phyloP scores from a whole-genome alignment of 768 basidiomycete species.

The Gelatoporia subvermispora region DNA sequence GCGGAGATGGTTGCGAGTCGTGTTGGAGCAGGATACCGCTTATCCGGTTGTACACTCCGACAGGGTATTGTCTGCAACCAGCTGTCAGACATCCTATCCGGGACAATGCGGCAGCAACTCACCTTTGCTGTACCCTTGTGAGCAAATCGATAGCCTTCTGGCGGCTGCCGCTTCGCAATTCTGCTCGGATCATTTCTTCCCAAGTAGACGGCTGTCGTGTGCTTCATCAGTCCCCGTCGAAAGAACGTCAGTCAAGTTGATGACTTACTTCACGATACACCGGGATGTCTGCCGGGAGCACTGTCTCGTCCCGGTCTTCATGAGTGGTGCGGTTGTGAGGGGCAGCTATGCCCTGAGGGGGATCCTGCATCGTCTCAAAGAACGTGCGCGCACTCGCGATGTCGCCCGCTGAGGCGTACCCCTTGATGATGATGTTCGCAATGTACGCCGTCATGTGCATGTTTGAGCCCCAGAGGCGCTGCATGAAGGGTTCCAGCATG shows the following conservation, averaged over 20 bases:
- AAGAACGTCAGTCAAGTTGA: conserved; percentile 1
- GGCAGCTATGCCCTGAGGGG: conserved; percentile 80
- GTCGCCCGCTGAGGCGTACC: conserved; percentile 61
- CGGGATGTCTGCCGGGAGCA: conserved; percentile 43
- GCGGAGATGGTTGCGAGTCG: conserved; percentile 49
- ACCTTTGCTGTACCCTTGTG: conserved; percentile 70
- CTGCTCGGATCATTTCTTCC: conserved; percentile 94
- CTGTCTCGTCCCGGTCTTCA: conserved; percentile 26
- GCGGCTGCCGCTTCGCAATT: conserved; percentile 73
- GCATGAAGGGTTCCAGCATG: conserved; percentile 63
- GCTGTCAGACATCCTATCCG: conserved; percentile 5
- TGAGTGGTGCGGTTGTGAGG: conserved; percentile 83
- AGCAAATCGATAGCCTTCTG: conserved; percentile 66
- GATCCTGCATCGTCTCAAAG: conserved; percentile 80
- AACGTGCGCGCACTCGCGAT: conserved; percentile 67
- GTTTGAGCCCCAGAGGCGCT: conserved; percentile 52
- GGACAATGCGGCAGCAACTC: conserved; percentile 18
- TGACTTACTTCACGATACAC: conserved; percentile 76
- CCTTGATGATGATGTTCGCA: conserved; percentile 78
- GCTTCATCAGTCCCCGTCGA: conserved; percentile 2
- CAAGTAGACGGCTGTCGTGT: conserved; percentile 74
- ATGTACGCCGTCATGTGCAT: conserved; percentile 95
- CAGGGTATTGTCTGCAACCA: conserved; percentile 58
- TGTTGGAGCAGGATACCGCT: conserved; percentile 71
- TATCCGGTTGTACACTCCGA: conserved; percentile 74